These are phyloP conservation scores for Conoideocrella luteorostrata DNA, from an alignment of 2,329 filamentous ascomycete species.

Conservation along the genomic window DNA sequence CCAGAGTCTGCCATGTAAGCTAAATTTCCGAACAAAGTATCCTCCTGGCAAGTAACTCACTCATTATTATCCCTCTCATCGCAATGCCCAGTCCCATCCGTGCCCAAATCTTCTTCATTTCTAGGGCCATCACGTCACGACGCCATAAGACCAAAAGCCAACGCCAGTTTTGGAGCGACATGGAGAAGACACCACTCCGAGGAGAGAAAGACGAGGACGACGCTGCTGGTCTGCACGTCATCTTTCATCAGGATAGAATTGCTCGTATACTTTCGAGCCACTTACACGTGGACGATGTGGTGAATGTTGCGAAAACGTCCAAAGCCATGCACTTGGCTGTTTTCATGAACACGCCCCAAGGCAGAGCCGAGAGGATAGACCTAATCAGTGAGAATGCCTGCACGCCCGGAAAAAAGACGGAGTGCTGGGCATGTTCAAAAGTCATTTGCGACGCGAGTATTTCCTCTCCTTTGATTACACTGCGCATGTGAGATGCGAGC, in stretches of 20 bases:
- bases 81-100: slow-evolving; percentile 1
- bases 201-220: too few species aligned
- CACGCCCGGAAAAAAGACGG: slow-evolving; percentile 2
- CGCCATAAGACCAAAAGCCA: too few species aligned
- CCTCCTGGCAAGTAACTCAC: not conserved
- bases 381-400: slow-evolving; percentile 11
- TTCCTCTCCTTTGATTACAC: not conserved
- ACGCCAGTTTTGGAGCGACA: too few species aligned
- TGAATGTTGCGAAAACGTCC: slow-evolving; percentile 11
- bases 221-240: too few species aligned
- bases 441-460: slow-evolving; percentile 11
- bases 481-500: too few species aligned
- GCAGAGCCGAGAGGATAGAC: slow-evolving; percentile 4
- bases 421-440: slow-evolving; percentile 14
- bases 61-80: slow-evolving; percentile 2
- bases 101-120: slow-evolving; percentile 2
- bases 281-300: slow-evolving; percentile 12
- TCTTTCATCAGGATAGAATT: slow-evolving; percentile 8
- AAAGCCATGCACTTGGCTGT: slow-evolving; percentile 7
- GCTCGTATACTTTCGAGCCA: slow-evolving; percentile 6
- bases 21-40: not conserved
- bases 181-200: too few species aligned
- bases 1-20: too few species aligned
- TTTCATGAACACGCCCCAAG: not conserved
- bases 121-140: not conserved